Percentiles rank a stretch among this genome's conserved stretches.
Evolutionary conservation across 495 filamentous ascomycete genomes (phyloP).

Genomic region (Neurospora discreta): DNA sequence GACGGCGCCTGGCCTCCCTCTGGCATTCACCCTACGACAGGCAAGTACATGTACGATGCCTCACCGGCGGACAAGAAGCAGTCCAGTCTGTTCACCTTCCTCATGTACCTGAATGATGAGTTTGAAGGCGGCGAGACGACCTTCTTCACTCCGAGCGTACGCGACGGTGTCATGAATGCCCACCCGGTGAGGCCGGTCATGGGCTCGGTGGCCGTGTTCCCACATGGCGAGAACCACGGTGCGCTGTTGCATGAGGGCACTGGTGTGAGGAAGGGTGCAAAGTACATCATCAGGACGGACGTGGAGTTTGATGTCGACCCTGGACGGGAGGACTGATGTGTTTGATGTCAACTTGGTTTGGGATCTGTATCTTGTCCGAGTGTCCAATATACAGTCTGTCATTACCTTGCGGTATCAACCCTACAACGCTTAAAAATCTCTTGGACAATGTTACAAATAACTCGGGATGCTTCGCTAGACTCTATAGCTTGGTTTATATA

Average conservation of each 20-base stretch:
- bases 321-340: not conserved
- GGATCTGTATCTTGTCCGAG: not conserved
- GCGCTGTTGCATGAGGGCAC: constrained; percentile 38
- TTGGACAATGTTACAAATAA: not conserved
- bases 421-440: not conserved
- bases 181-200: constrained; percentile 36
- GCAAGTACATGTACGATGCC: constrained; percentile 35
- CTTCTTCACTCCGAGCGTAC: constrained; percentile 33
- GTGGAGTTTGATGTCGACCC: constrained; percentile 35
- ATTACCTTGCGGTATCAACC: not conserved
- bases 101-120: constrained; percentile 43
- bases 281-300: constrained; percentile 41
- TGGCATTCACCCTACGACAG: constrained; percentile 21
- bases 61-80: constrained; percentile 32
- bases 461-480: not conserved
- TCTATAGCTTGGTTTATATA: not conserved
- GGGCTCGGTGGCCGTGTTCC: constrained; percentile 35
- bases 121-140: constrained; percentile 41
- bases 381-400: not conserved
- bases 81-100: constrained; percentile 37
- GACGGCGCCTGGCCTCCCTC: constrained; percentile 41
- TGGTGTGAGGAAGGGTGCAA: constrained; percentile 31
- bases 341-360: not conserved
- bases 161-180: constrained; percentile 36
- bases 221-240: constrained; percentile 34